Percentiles rank a stretch among this genome's conserved stretches.
Conservation (phyloP, 2,329 filamentous ascomycete species). For the Akanthomyces uredinophilus region DNA sequence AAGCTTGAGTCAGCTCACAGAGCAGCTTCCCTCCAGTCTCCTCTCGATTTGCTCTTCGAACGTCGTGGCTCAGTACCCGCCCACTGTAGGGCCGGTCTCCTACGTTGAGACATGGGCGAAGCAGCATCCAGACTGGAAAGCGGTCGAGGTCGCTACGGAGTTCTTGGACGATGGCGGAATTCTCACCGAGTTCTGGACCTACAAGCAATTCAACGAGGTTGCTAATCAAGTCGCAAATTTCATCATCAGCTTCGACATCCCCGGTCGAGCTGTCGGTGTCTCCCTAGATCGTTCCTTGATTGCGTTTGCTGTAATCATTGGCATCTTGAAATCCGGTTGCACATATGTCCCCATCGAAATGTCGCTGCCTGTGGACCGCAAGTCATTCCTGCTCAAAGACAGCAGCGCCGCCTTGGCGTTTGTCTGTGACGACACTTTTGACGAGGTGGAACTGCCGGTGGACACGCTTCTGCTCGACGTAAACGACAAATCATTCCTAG, state of each 20-base stretch:
- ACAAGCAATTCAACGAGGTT: background rate
- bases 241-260: background rate
- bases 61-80: background rate
- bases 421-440: background rate
- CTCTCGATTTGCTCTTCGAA: background rate
- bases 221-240: background rate
- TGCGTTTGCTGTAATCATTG: conserved; percentile 2
- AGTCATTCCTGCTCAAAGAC: conserved; percentile 2
- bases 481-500: background rate
- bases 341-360: conserved; percentile 4
- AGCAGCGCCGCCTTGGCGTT: conserved; percentile 3
- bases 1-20: background rate
- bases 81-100: background rate
- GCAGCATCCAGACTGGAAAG: background rate
- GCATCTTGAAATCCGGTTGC: background rate
- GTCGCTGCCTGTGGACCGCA: conserved; percentile 3
- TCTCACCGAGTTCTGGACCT: background rate
- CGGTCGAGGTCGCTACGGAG: background rate
- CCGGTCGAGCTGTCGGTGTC: background rate
- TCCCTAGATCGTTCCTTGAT: conserved; percentile 2
- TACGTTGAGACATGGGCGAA: background rate
- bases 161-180: background rate
- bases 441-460: background rate
- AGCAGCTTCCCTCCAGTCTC: background rate
- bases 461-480: background rate